These are phyloP conservation scores for Suillus sp. DNA, from an alignment of 768 basidiomycete species.

Conservation along the genomic window DNA sequence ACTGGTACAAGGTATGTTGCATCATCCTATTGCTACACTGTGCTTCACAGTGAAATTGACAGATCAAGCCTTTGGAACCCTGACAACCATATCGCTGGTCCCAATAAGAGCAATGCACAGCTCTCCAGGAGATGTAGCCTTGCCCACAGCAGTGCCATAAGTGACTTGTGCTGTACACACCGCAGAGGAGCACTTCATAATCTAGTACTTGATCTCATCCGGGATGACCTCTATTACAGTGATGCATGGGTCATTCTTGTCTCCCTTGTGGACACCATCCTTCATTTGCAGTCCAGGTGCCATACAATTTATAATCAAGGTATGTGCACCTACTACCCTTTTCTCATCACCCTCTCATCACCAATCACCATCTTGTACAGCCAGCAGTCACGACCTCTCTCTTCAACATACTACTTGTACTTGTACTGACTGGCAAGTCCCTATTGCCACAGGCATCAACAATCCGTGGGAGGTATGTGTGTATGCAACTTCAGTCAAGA, in stretches of 20 bases:
- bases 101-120: constrained; percentile 60
- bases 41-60: constrained; percentile 2
- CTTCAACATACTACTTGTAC: no score
- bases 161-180: constrained; percentile 64
- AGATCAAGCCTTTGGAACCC: constrained; percentile 35
- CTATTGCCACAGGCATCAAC: no score
- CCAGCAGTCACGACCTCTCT: no score
- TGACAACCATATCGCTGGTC: constrained; percentile 18
- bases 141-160: constrained; percentile 60
- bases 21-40: neutral
- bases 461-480: neutral
- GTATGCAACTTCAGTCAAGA: no score
- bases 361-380: no score
- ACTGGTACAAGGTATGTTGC: constrained; percentile 65
- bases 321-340: no score
- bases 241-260: constrained; percentile 76
- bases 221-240: constrained; percentile 79
- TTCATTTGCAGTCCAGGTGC: no score
- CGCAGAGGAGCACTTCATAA: constrained; percentile 60
- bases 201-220: constrained; percentile 81
- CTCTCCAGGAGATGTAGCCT: constrained; percentile 70
- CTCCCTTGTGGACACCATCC: constrained; percentile 85
- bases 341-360: no score
- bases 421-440: no score
- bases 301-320: no score